These are phyloP conservation scores for Candida alai DNA, from an alignment of 805 yeast genomes.

Conservation along the genomic window DNA sequence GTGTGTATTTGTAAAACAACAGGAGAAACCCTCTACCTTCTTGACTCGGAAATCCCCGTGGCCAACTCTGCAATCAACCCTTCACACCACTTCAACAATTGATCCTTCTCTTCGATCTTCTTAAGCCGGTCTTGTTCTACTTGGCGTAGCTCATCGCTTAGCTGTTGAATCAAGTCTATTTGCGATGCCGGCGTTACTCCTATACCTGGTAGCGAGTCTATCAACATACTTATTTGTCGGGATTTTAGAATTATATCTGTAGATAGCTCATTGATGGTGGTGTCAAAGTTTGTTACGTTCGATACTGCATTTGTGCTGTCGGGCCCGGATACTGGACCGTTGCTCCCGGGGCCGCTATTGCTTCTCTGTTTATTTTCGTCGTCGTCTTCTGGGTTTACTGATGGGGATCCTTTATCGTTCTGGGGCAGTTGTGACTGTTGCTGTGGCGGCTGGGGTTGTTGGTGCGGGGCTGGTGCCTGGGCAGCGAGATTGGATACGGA, in stretches of 20 bases:
- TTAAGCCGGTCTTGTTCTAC: slow-evolving; percentile 56
- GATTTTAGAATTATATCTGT: slow-evolving; percentile 82
- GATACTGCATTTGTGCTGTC: slow-evolving; percentile 14
- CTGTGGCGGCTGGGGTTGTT: slow-evolving; percentile 11
- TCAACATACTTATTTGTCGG: slow-evolving; percentile 79
- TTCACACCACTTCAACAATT: slow-evolving; percentile 58
- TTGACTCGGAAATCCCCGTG: slow-evolving; percentile 47
- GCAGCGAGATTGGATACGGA: slow-evolving; percentile 63
- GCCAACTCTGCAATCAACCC: slow-evolving; percentile 60
- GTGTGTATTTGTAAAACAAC: not conserved
- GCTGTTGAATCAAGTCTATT: slow-evolving; percentile 53
- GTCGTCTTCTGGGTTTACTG: not conserved
- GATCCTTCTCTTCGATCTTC: slow-evolving; percentile 62
- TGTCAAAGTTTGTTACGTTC: slow-evolving; percentile 23
- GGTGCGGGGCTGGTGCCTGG: slow-evolving; percentile 44
- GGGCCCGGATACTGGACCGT: slow-evolving; percentile 6
- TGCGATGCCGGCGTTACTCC: slow-evolving; percentile 80
- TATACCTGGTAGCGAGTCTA: slow-evolving; percentile 88
- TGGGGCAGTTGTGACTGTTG: slow-evolving; percentile 7
- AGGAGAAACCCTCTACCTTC: slow-evolving; percentile 6
- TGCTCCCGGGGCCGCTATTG: not conserved
- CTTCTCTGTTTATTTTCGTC: no score
- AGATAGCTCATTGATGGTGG: slow-evolving; percentile 70
- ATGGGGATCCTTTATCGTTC: not conserved
- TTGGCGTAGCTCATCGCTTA: slow-evolving; percentile 58